Percentiles rank a stretch among this genome's conserved stretches.
phyloP scores from a whole-genome alignment of 163 green algal genomes.

The Picocystis sp. region DNA sequence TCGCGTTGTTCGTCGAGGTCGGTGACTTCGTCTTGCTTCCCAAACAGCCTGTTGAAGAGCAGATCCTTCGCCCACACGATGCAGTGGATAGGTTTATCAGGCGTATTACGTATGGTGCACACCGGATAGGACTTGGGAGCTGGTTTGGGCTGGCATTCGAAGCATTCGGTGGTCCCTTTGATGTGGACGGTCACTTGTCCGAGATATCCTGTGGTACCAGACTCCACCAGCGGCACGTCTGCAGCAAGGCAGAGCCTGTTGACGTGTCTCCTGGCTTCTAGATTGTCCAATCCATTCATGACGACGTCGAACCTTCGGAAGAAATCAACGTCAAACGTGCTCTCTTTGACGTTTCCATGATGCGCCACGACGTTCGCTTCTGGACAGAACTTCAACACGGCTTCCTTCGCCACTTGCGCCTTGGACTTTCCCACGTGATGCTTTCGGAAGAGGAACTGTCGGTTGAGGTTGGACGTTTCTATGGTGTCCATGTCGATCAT shows the following conservation, averaged over 20 bases:
- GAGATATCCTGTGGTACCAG: constrained; percentile 77
- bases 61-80: constrained; percentile 97
- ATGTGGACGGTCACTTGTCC: constrained; percentile 82
- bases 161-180: constrained; percentile 70
- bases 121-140: constrained; percentile 79
- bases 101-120: constrained; percentile 96
- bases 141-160: constrained; percentile 78
- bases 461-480: constrained; percentile 95
- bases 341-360: constrained; percentile 68
- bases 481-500: constrained; percentile 98
- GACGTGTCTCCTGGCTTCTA: constrained; percentile 85
- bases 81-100: constrained; percentile 94
- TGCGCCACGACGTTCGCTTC: constrained; percentile 31
- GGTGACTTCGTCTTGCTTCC: constrained; percentile 26
- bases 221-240: constrained; percentile 75
- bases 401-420: constrained; percentile 36
- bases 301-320: constrained; percentile 78
- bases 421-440: constrained; percentile 87
- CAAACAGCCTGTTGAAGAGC: constrained; percentile 85
- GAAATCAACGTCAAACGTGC: constrained; percentile 67
- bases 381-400: constrained; percentile 17
- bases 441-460: constrained; percentile 94
- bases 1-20: constrained; percentile 20
- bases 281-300: constrained; percentile 96
- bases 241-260: constrained; percentile 86